Conservation (phyloP, 768 basidiomycete species). For the Tulasnella sp. region DNA sequence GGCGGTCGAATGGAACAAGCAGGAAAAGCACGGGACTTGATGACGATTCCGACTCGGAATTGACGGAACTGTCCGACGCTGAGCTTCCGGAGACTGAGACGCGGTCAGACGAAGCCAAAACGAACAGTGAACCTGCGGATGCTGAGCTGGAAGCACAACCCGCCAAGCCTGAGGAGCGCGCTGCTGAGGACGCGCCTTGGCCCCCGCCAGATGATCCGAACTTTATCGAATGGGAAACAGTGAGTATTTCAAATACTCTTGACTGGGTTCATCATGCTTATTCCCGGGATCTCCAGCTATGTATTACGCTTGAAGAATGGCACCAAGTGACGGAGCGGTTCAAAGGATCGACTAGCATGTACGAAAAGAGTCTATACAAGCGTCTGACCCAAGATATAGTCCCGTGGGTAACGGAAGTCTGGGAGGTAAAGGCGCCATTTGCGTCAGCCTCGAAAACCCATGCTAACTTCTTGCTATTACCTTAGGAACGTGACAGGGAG, state of each 20-base stretch:
- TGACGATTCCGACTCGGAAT: conserved; percentile 15
- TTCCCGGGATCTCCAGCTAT: conserved; percentile 4
- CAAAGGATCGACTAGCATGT: conserved; percentile 10
- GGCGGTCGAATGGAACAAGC: background rate
- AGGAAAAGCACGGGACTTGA: background rate
- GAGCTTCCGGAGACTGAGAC: background rate
- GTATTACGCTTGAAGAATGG: conserved; percentile 17
- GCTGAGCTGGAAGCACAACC: background rate
- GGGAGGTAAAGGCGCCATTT: conserved; percentile 1
- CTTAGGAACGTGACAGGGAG: conserved; percentile 7
- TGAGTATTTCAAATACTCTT: background rate
- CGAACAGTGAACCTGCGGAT: background rate
- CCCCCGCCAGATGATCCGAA: conserved; percentile 12
- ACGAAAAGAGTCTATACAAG: conserved; percentile 15
- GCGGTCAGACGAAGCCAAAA: background rate
- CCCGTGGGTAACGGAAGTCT: conserved; percentile 5
- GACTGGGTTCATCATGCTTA: background rate
- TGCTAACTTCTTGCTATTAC: background rate
- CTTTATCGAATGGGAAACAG: conserved; percentile 18
- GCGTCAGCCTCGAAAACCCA: background rate
- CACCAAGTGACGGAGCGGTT: conserved; percentile 14
- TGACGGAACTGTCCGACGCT: conserved; percentile 17
- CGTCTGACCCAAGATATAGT: conserved; percentile 1
- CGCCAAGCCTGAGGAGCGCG: background rate
- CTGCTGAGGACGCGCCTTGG: background rate